Conservation (phyloP, 805 yeast genomes). For the Jamesozyma jinghongensis region DNA sequence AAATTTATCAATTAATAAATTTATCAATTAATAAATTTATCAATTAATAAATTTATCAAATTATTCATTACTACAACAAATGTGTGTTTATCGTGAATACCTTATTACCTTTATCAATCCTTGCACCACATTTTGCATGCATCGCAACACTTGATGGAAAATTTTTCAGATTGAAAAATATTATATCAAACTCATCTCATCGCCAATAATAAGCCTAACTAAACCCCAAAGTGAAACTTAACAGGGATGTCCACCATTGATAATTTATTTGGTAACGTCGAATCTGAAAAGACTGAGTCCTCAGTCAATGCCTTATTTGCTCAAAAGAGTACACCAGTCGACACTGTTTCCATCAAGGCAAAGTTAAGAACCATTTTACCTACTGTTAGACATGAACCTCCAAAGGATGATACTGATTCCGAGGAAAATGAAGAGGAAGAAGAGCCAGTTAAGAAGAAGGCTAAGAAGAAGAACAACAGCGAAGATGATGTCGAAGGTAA, state of each 20-base stretch:
- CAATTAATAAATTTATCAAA: background rate
- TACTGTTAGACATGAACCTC: constrained; percentile 5
- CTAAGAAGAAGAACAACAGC: constrained; percentile 8
- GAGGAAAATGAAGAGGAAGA: background rate
- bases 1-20: too few relatives aligned
- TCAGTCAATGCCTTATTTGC: constrained; percentile 32
- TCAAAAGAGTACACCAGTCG: constrained; percentile 39
- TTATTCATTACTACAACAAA: too few relatives aligned
- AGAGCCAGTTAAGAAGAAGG: constrained; percentile 4
- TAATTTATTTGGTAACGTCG: constrained; percentile 29
- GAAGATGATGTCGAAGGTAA: constrained; percentile 45
- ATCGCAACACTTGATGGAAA: constrained; percentile 4
- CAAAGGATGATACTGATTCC: constrained; percentile 5
- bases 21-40: too few relatives aligned
- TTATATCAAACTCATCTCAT: constrained; percentile 12
- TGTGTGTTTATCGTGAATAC: too few relatives aligned
- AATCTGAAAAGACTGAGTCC: constrained; percentile 26
- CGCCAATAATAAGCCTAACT: too few relatives aligned
- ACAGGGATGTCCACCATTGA: constrained; percentile 17
- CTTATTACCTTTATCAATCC: background rate
- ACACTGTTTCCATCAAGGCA: constrained; percentile 3
- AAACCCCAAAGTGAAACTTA: too few relatives aligned
- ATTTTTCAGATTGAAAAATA: constrained; percentile 9
- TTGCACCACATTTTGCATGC: background rate
- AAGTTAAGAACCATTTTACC: constrained; percentile 7